Conservation (phyloP, 2,329 filamentous ascomycete species). For the Colletotrichum sp. region DNA sequence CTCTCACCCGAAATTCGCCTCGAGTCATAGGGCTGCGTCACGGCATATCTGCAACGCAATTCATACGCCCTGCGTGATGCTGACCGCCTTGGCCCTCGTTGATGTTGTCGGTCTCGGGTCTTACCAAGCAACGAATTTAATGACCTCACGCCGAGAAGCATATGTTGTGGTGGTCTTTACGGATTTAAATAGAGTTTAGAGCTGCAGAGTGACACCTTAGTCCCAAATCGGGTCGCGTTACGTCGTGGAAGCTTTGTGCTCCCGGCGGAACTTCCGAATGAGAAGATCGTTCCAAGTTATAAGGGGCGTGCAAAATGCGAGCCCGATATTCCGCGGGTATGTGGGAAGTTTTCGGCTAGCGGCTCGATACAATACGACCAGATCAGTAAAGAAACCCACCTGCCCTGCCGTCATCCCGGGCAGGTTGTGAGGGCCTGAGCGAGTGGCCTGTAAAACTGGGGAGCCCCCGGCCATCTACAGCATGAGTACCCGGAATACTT, state of each 20-base stretch:
- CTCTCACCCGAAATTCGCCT: accelerated
- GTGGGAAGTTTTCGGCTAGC: not conserved
- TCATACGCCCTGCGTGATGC: not conserved
- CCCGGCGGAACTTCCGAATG: not conserved
- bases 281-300: not conserved
- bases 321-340: not conserved
- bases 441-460: not conserved
- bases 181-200: not conserved
- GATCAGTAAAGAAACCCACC: not conserved
- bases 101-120: not conserved
- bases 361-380: not conserved
- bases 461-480: not conserved
- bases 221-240: not conserved
- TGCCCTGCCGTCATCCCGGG: not conserved
- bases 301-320: not conserved
- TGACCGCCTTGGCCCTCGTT: not conserved
- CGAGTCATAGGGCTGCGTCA: not conserved
- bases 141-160: not conserved
- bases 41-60: not conserved
- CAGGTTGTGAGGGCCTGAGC: not conserved
- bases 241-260: not conserved
- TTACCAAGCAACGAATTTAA: not conserved
- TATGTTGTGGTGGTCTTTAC: not conserved
- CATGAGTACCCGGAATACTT: accelerated
- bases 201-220: not conserved